A percentile compares a stretch with the other conserved stretches of the same genome.
Conservation (phyloP, 495 filamentous ascomycete genomes). For the Neurospora sp. region DNA sequence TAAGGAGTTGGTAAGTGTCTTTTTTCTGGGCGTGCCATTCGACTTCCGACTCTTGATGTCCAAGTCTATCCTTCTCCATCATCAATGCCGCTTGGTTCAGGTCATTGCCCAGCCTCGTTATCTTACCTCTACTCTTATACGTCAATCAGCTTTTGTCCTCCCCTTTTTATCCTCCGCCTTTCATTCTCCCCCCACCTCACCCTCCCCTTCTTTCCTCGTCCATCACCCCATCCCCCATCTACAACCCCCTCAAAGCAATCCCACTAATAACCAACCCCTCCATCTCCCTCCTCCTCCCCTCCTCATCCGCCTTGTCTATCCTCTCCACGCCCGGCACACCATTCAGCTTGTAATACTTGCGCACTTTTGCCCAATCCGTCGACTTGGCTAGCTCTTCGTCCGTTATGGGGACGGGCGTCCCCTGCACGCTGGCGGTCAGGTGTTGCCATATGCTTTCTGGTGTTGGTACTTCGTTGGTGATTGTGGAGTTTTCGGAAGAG, state of each 20-base stretch:
- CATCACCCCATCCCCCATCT: not conserved
- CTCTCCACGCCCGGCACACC: conserved; percentile 32
- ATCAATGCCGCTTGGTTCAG: not conserved
- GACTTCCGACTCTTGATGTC: not conserved
- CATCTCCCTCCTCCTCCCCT: conserved; percentile 36
- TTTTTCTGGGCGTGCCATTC: not conserved
- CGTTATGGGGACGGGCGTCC: conserved; percentile 49
- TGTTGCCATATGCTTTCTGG: conserved; percentile 52
- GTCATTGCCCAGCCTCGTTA: not conserved
- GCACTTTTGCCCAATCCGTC: conserved; percentile 59
- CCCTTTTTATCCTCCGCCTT: no score
- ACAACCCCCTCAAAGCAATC: conserved; percentile 63
- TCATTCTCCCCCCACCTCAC: no score
- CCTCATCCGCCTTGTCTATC: conserved; percentile 18
- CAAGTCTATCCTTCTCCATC: not conserved
- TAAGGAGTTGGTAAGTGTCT: no score
- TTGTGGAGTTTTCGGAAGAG: conserved; percentile 1
- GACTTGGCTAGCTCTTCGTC: conserved; percentile 48
- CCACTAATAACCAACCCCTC: conserved; percentile 55
- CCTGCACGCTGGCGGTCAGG: conserved; percentile 52
- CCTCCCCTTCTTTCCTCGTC: not conserved
- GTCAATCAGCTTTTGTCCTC: not conserved
- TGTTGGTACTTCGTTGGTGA: conserved; percentile 20
- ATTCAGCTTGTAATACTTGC: conserved; percentile 77
- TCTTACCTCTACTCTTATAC: no score